Base-by-base conservation (phyloP, 2,329 filamentous ascomycete species). In the Juglanconis sp. region DNA sequence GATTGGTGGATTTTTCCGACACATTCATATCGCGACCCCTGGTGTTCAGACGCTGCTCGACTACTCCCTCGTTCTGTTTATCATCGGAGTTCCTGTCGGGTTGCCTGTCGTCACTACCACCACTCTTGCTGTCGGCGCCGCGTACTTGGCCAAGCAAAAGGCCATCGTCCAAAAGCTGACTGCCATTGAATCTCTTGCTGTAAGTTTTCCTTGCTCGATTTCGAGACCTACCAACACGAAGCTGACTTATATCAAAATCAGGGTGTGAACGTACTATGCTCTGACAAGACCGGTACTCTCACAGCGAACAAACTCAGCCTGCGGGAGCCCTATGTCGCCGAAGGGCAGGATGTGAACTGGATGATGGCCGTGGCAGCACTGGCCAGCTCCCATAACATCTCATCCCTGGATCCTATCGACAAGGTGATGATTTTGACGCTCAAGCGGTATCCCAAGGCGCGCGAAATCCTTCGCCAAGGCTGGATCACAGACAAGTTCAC, bases 281-380 rank as follows among this genome's bases (percentile, higher is more conserved):
- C 89, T 69, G 89, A 92, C 78, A 91, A 92, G 84, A 91, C 89
- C 50, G 89, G 89, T 79, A 92, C 89, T 38, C 81, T 91, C 68
- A 89, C 87, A 61, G 87, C 87, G 67, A 89, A 89, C 75, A 88
- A 91, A 79, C 82, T 91, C 56, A 88, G 84, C 70, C 89, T 91
- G 70, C 87, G 88, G 72, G 89, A 91, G 71, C 89, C 89, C 24
- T 91, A 87, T 76, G 87, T 91, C 61, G 85, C 87, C 63, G 88
- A 91, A 74, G 89, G 88, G 68, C 85, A 90, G 71, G 88, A 91
- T 75, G 85, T 91, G 74, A 89, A 91, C 80, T 91, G 88, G 88
- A 91, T 91, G 88, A 91, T 91, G 88, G 88, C 88, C 65, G 88
- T 90, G 63, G 88, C 89, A 62, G 88, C 88, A 63, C 83, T 91